These are phyloP conservation scores for Cyberlindnera saturnus DNA, from an alignment of 805 yeast species.

Conservation along the genomic window DNA sequence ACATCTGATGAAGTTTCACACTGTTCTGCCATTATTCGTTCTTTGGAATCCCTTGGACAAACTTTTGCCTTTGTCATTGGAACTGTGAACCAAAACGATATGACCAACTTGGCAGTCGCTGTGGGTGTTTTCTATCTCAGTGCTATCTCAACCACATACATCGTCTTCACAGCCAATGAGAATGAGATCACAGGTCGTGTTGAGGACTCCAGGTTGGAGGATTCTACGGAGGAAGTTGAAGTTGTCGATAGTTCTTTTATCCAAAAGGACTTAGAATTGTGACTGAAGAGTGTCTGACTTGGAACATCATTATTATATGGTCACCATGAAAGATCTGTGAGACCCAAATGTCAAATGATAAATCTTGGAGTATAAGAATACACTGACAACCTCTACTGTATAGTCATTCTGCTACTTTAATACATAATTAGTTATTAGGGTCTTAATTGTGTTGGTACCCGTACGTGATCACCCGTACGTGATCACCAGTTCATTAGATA, in stretches of 20 bases:
- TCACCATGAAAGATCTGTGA: too few relatives aligned
- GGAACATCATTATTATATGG: too few relatives aligned
- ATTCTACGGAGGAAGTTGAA: neutral
- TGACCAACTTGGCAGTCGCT: conserved; percentile 21
- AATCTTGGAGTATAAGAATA: too few relatives aligned
- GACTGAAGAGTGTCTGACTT: too few relatives aligned
- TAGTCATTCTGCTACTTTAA: too few relatives aligned
- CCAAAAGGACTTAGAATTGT: too few relatives aligned
- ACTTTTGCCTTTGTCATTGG: conserved; percentile 19
- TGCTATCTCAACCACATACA: conserved; percentile 7
- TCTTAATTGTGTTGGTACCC: too few relatives aligned
- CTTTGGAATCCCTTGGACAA: conserved; percentile 21
- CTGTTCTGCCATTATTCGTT: conserved; percentile 19
- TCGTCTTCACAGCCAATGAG: conserved; percentile 6
- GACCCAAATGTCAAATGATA: too few relatives aligned
- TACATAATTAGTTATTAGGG: too few relatives aligned
- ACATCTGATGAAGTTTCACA: conserved; percentile 17
- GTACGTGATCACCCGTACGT: too few relatives aligned
- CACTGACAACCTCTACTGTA: too few relatives aligned
- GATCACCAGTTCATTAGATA: too few relatives aligned
- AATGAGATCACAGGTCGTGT: conserved; percentile 18
- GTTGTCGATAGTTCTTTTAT: neutral
- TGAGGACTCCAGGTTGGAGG: neutral
- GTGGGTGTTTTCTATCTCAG: conserved; percentile 21
- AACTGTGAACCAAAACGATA: conserved; percentile 19